These are phyloP conservation scores for Fraxinus cuspidata DNA, from an alignment of 257 asterid genomes.

Conservation along the genomic window DNA sequence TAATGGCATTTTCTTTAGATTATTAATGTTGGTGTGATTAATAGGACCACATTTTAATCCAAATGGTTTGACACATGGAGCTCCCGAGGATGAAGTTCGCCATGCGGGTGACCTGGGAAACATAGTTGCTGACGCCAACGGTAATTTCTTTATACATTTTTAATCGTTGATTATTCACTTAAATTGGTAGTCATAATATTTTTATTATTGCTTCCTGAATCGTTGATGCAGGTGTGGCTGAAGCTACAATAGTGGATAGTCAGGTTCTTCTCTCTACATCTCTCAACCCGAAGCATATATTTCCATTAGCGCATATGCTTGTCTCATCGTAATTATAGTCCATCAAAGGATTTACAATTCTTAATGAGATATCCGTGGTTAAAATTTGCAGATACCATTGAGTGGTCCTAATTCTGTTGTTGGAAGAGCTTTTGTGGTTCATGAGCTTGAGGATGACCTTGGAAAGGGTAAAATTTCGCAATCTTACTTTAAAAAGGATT, in stretches of 20 bases:
- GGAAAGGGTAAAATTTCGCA: constrained; percentile 74
- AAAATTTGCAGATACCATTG: constrained; percentile 68
- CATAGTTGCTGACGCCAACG: constrained; percentile 91
- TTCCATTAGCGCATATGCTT: not conserved
- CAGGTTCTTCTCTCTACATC: constrained; percentile 49
- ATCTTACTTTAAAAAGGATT: not conserved
- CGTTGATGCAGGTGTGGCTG: constrained; percentile 73
- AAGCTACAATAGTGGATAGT: constrained; percentile 73
- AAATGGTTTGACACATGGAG: constrained; percentile 77
- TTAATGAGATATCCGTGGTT: not conserved
- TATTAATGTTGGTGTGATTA: constrained; percentile 6
- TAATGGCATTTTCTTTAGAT: not conserved
- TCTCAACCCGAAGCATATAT: not conserved
- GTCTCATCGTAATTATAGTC: constrained; percentile 10
- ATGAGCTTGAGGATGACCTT: constrained; percentile 91
- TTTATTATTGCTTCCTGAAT: constrained; percentile 13
- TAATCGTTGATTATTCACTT: not conserved
- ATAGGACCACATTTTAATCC: constrained; percentile 96
- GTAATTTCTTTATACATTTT: constrained; percentile 40
- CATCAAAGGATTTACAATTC: not conserved
- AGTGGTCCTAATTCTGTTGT: constrained; percentile 81
- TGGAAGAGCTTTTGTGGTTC: constrained; percentile 97
- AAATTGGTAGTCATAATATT: not conserved
- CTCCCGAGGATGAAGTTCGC: constrained; percentile 88
- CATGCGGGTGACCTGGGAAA: constrained; percentile 99